Evolutionary conservation across 2,329 filamentous ascomycete species (phyloP).

Genomic region (Thielaviopsis punctulata): DNA sequence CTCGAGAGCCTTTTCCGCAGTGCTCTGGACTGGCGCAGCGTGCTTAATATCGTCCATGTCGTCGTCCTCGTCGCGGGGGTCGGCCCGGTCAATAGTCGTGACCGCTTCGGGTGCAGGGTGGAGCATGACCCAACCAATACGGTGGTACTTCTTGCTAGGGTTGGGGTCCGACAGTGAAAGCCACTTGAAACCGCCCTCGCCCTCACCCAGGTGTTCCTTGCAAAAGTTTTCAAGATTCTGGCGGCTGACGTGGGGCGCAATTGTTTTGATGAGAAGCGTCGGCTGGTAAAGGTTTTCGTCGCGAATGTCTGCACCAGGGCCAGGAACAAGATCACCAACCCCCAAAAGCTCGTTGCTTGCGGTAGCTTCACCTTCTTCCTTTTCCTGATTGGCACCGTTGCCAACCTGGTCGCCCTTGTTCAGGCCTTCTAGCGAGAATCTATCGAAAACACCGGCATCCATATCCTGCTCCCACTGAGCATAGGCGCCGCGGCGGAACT

Average conservation of each 20-base stretch:
- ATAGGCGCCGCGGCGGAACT: constrained; percentile 64
- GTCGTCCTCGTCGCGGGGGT: constrained; percentile 39
- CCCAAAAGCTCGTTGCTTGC: constrained; percentile 84
- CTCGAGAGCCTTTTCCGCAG: constrained; percentile 73
- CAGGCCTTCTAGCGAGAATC: constrained; percentile 84
- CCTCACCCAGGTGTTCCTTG: constrained; percentile 82
- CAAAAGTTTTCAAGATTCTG: constrained; percentile 88
- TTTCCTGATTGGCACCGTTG: constrained; percentile 68
- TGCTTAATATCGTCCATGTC: constrained; percentile 33
- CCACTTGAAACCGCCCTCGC: constrained; percentile 86
- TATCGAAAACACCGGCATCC: constrained; percentile 72
- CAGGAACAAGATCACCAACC: constrained; percentile 77
- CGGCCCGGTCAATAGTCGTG: constrained; percentile 50
- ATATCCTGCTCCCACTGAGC: constrained; percentile 81
- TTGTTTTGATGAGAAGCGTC: constrained; percentile 91
- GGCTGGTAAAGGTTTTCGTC: constrained; percentile 82
- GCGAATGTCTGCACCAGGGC: constrained; percentile 66
- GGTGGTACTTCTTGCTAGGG: constrained; percentile 88
- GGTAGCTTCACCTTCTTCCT: constrained; percentile 87
- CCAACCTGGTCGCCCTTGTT: constrained; percentile 88
- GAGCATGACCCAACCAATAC: constrained; percentile 96
- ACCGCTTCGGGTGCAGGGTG: constrained; percentile 57
- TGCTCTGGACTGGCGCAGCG: constrained; percentile 31
- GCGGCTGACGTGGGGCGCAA: constrained; percentile 87
- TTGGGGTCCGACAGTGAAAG: constrained; percentile 93